Conservation (phyloP, 805 yeast species). For the Teunomyces lycoperdinae region DNA sequence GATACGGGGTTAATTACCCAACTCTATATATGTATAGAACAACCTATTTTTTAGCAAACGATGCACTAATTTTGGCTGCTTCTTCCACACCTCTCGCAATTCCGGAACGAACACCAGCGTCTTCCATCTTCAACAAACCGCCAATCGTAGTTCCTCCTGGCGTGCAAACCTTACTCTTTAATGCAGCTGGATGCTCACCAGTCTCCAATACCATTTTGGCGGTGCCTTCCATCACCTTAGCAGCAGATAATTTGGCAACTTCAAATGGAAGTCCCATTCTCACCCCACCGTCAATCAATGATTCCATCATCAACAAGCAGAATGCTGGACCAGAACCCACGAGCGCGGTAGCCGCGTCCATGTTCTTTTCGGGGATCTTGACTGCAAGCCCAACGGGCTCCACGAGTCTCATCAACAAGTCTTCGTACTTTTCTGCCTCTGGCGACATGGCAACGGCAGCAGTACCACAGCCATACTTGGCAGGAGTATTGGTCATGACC, state of each 20-base stretch:
- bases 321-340: conserved; percentile 98
- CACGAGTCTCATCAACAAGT: conserved; percentile 50
- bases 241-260: conserved; percentile 80
- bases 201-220: conserved; percentile 83
- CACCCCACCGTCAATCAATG: conserved; percentile 91
- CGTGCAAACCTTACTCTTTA: conserved; percentile 87
- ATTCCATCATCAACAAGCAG: conserved; percentile 82
- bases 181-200: conserved; percentile 82
- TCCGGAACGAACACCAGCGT: conserved; percentile 81
- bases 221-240: conserved; percentile 92
- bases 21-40: not conserved
- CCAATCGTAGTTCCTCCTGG: conserved; percentile 99
- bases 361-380: conserved; percentile 80
- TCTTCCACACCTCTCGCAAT: conserved; percentile 87
- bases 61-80: conserved; percentile 78
- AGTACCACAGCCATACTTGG: conserved; percentile 88
- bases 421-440: conserved; percentile 44
- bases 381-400: conserved; percentile 66
- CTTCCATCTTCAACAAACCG: conserved; percentile 90
- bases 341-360: conserved; percentile 94
- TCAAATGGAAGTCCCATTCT: conserved; percentile 89
- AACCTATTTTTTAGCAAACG: conserved; percentile 38
- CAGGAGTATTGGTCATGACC: conserved; percentile 99
- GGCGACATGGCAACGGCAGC: conserved; percentile 82
- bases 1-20: not conserved